Percentiles rank a stretch among this genome's conserved stretches.
Evolutionary conservation across 2,329 filamentous ascomycete species (phyloP).

Genomic region (Helotiales sp.): DNA sequence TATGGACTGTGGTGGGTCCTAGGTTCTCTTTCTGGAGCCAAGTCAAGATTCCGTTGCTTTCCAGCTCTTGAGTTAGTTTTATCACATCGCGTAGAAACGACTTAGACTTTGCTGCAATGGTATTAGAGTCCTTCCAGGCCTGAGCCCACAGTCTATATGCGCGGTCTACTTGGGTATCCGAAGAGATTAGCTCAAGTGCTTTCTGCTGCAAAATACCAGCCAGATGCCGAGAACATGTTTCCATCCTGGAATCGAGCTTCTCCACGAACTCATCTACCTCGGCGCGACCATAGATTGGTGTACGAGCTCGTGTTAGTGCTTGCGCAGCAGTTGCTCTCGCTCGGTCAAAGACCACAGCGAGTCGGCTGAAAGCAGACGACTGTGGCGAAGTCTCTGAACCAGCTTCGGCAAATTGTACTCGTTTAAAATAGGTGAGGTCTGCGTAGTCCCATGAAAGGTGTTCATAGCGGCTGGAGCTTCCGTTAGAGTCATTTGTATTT

Average conservation of each 20-base stretch:
- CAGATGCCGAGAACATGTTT: background rate
- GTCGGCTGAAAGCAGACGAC: background rate
- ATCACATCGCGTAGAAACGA: background rate
- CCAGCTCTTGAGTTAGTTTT: background rate
- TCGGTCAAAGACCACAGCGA: background rate
- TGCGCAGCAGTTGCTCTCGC: background rate
- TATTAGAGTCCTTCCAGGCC: background rate
- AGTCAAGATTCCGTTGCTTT: background rate
- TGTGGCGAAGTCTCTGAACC: background rate
- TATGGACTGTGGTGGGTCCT: no score
- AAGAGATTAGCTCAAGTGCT: background rate
- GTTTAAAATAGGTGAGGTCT: background rate
- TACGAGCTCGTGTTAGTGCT: background rate
- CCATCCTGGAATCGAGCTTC: no score
- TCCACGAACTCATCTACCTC: background rate
- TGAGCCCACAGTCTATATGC: background rate
- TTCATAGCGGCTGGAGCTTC: background rate
- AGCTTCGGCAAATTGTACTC: background rate
- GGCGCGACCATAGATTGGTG: background rate
- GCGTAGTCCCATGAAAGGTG: background rate
- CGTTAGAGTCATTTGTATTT: background rate
- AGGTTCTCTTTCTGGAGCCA: no score
- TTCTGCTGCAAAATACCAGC: background rate
- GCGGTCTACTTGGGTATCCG: background rate
- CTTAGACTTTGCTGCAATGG: background rate